Evolutionary conservation across 140 eudicot genomes (phyloP).

Genomic region (Artemisia princeps): DNA sequence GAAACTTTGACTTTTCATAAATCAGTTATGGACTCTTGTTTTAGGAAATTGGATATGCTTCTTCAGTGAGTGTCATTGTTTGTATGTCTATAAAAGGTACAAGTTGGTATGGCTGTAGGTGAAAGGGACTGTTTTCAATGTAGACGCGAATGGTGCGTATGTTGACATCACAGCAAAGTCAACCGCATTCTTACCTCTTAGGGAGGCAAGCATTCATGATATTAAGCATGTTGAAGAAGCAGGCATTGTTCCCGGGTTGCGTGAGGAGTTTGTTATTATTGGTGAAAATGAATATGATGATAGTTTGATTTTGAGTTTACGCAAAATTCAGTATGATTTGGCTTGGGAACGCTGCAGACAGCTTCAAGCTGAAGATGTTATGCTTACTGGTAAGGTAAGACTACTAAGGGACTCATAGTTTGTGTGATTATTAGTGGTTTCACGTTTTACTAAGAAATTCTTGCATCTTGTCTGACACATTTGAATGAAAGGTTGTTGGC

Average conservation of each 20-base stretch:
- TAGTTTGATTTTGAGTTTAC: slow-evolving; percentile 64
- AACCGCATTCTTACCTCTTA: slow-evolving; percentile 71
- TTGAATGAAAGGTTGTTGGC: slow-evolving; percentile 52
- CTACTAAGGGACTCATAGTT: no score
- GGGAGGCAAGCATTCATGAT: slow-evolving; percentile 55
- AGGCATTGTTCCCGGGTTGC: slow-evolving; percentile 67
- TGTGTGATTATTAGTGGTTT: no score
- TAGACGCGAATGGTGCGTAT: slow-evolving; percentile 63
- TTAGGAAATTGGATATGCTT: no score
- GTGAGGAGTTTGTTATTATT: slow-evolving; percentile 59
- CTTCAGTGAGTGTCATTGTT: no score
- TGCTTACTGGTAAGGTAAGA: slow-evolving; percentile 70
- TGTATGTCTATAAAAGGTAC: no score
- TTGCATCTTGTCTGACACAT: no score
- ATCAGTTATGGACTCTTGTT: no score
- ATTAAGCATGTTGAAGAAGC: slow-evolving; percentile 69
- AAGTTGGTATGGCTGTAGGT: slow-evolving; percentile 34
- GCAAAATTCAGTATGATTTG: slow-evolving; percentile 56
- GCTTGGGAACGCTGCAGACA: slow-evolving; percentile 96
- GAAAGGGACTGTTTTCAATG: slow-evolving; percentile 56
- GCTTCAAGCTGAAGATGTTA: slow-evolving; percentile 79
- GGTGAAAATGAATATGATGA: slow-evolving; percentile 70
- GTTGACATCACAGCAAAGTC: slow-evolving; percentile 74
- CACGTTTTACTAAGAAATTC: no score
- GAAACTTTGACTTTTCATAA: no score